phyloP scores from a whole-genome alignment of 306 rosid species.

The Cucurbita moschata region DNA sequence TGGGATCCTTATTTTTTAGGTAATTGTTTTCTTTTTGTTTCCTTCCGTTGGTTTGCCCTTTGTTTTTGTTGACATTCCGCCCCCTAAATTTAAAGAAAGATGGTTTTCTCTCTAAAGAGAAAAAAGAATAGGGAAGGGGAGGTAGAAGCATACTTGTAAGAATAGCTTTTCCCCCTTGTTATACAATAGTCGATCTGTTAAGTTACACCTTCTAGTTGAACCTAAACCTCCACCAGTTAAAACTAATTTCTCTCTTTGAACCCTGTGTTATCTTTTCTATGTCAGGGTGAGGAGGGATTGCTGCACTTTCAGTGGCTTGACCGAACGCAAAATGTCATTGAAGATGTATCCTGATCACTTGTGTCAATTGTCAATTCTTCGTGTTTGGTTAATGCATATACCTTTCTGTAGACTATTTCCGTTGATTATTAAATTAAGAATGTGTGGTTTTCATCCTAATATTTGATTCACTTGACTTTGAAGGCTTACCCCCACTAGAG shows the following conservation, averaged over 20 bases:
- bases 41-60: background rate
- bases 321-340: constrained; percentile 55
- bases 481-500: background rate
- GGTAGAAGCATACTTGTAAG: background rate
- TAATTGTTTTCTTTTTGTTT: background rate
- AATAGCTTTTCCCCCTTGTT: background rate
- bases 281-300: constrained; percentile 82
- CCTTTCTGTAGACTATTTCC: background rate
- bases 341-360: constrained; percentile 70
- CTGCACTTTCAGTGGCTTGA: constrained; percentile 94
- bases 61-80: background rate
- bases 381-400: background rate
- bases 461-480: background rate
- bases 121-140: background rate
- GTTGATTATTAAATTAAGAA: background rate
- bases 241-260: background rate
- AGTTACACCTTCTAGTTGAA: background rate
- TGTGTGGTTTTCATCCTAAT: background rate
- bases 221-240: background rate
- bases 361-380: background rate
- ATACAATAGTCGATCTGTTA: background rate
- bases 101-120: background rate
- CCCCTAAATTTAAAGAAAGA: background rate
- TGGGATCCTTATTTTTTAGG: background rate
- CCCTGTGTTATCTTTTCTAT: constrained; percentile 10